Evolutionary conservation across 495 filamentous ascomycete species (phyloP).

Genomic region (Daldinia decipiens): DNA sequence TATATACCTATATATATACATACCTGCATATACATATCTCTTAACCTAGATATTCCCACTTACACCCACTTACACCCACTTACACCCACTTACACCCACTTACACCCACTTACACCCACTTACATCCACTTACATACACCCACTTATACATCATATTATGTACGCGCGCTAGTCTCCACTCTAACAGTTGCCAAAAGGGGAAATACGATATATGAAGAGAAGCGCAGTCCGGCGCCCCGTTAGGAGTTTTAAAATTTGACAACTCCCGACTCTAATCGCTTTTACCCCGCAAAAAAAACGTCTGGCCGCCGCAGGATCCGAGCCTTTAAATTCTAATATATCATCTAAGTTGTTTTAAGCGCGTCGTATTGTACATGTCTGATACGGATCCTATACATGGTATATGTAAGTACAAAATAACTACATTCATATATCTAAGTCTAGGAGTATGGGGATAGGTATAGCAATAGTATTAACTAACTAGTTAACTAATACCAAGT

Average conservation of each 20-base stretch:
- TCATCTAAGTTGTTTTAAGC: background rate
- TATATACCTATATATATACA: no score
- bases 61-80: slow-evolving; percentile 14
- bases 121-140: no score
- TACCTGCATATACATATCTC: background rate
- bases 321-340: background rate
- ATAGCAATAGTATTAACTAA: no score
- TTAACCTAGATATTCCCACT: slow-evolving; percentile 4
- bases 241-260: slow-evolving; percentile 42
- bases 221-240: slow-evolving; percentile 31
- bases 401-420: background rate
- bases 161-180: slow-evolving; percentile 27
- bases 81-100: no score
- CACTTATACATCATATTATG: no score
- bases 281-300: slow-evolving; percentile 40
- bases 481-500: no score
- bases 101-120: slow-evolving; percentile 6
- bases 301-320: slow-evolving; percentile 33
- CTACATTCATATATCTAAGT: no score
- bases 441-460: no score
- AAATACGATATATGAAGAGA: slow-evolving; percentile 31
- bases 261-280: slow-evolving; percentile 41
- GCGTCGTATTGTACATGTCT: background rate
- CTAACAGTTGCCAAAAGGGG: slow-evolving; percentile 39
- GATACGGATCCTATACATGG: slow-evolving; percentile 3